Conservation (phyloP, 164 flowering plant species). For the Vitis vinifera region ASM3070453v1 NC_081814.1:5409001-5409500, state of each 20-base stretch:
- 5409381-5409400: background rate
- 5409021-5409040: too few relatives aligned
- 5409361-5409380: background rate
- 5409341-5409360: background rate
- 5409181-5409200: background rate
- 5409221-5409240: background rate
- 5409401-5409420: background rate
- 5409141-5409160: too few relatives aligned
- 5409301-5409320: background rate
- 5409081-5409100: too few relatives aligned
- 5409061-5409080: too few relatives aligned
- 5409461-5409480: too few relatives aligned
- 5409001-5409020: too few relatives aligned
- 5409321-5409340: background rate
- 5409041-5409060: too few relatives aligned
- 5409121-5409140: too few relatives aligned
- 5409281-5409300: background rate
- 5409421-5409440: background rate
- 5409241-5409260: background rate
- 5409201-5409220: background rate
- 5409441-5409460: too few relatives aligned
- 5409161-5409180: background rate
- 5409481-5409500: too few relatives aligned
- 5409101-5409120: too few relatives aligned
- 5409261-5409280: background rate